These are phyloP conservation scores for Phytophthora sp. DNA, from an alignment of 352 stramenopile genomes.

Conservation along the genomic window DNA sequence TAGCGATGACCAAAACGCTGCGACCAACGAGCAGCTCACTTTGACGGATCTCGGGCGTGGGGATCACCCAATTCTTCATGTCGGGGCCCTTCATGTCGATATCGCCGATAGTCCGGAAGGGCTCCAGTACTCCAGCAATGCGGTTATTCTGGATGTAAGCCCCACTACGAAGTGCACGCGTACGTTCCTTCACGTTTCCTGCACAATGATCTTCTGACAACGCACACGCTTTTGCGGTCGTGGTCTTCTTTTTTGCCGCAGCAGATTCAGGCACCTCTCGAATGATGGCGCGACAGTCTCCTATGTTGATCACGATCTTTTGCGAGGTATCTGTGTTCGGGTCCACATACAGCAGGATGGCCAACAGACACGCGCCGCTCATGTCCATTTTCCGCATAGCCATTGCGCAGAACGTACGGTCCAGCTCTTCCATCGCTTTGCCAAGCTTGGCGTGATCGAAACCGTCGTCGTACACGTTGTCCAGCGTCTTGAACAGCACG, in stretches of 20 bases:
- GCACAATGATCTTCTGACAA: conserved; percentile 81
- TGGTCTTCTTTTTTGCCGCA: conserved; percentile 6
- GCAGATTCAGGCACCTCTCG: conserved; percentile 34
- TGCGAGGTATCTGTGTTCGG: conserved; percentile 38
- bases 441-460: conserved; percentile 44
- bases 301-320: conserved; percentile 74
- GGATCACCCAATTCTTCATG: conserved; percentile 81
- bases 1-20: conserved; percentile 69
- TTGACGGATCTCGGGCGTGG: conserved; percentile 68
- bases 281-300: conserved; percentile 73
- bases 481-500: conserved; percentile 51
- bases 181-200: conserved; percentile 58
- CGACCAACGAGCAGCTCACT: conserved; percentile 49
- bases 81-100: conserved; percentile 78
- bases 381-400: conserved; percentile 51
- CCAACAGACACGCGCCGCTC: conserved; percentile 73
- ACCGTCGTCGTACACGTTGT: conserved; percentile 46
- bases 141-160: conserved; percentile 73
- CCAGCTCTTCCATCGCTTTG: conserved; percentile 53
- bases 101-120: conserved; percentile 86
- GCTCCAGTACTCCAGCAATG: conserved; percentile 79
- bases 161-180: conserved; percentile 64
- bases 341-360: conserved; percentile 59
- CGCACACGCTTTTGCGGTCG: conserved; percentile 26
- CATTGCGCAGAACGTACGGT: conserved; percentile 48